These are phyloP conservation scores for Mytilinidion resinicola DNA, from an alignment of 495 filamentous ascomycete species.

Conservation along the genomic window DNA sequence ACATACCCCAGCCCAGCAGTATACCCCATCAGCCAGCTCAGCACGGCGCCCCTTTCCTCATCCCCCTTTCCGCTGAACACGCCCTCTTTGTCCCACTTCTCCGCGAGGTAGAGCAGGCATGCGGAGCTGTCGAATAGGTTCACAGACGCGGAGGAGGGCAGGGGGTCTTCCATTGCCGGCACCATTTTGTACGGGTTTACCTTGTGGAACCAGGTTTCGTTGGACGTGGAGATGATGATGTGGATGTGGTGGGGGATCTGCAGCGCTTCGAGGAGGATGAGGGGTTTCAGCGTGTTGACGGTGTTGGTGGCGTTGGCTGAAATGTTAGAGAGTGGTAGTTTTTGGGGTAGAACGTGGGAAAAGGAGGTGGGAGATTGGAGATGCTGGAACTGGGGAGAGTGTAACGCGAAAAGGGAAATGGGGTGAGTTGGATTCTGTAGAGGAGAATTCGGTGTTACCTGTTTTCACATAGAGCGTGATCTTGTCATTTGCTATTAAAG, in stretches of 20 bases:
- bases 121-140: constrained; percentile 17
- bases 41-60: constrained; percentile 4
- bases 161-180: constrained; percentile 10
- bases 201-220: constrained; percentile 7
- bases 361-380: neutral
- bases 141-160: neutral
- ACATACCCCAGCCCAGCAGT: constrained; percentile 13
- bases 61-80: constrained; percentile 4
- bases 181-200: constrained; percentile 15
- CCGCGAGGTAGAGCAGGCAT: constrained; percentile 8
- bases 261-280: constrained; percentile 17
- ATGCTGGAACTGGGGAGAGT: neutral
- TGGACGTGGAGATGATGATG: neutral
- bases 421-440: neutral
- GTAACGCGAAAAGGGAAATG: neutral
- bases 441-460: neutral
- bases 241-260: constrained; percentile 4
- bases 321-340: neutral
- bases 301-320: constrained; percentile 9
- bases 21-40: constrained; percentile 11
- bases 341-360: neutral
- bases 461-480: constrained; percentile 1
- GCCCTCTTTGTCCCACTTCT: constrained; percentile 13
- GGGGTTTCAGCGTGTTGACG: constrained; percentile 7
- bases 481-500: neutral